A percentile compares a stretch with the other conserved stretches of the same genome.
Conservation (phyloP, 2,329 filamentous ascomycete genomes). For the Phoma herbarum region DNA sequence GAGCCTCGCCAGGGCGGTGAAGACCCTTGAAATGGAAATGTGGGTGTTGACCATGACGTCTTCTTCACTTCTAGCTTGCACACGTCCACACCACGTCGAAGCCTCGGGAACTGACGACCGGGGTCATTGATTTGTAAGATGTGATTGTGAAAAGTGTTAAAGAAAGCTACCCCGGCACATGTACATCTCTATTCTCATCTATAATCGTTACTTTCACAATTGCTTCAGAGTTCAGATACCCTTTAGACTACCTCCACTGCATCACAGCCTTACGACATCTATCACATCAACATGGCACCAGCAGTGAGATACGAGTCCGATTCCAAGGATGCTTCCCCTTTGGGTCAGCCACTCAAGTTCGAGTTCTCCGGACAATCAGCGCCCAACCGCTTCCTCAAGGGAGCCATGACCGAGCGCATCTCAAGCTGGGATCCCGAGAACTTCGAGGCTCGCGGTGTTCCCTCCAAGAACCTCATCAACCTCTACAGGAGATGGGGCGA, state of each 20-base stretch:
- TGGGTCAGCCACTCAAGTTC: constrained; percentile 57
- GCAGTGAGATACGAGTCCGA: constrained; percentile 52
- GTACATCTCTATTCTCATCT: background rate
- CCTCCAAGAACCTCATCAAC: constrained; percentile 65
- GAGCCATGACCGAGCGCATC: constrained; percentile 71
- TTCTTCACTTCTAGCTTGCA: constrained; percentile 2
- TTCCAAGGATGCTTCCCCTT: constrained; percentile 51
- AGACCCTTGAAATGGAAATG: constrained; percentile 11
- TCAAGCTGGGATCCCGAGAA: constrained; percentile 67
- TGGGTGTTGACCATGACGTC: constrained; percentile 18
- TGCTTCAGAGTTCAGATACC: background rate
- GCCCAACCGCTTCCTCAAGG: constrained; percentile 73
- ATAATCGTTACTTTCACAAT: background rate
- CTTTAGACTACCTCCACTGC: background rate
- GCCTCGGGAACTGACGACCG: constrained; percentile 18
- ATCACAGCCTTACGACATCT: background rate
- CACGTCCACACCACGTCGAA: constrained; percentile 16
- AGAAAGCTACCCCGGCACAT: background rate
- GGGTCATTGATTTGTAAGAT: constrained; percentile 21
- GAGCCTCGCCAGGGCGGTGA: constrained; percentile 4
- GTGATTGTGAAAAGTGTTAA: constrained; percentile 4
- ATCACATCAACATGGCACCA: constrained; percentile 46
- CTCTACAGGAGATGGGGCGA: constrained; percentile 63
- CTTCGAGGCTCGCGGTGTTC: constrained; percentile 62
- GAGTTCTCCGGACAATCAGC: constrained; percentile 63